A percentile compares a stretch with the other conserved stretches of the same genome.
Conservation (phyloP, 1,284 basidiomycete species). For the Pulchroboletus neoregius region DNA sequence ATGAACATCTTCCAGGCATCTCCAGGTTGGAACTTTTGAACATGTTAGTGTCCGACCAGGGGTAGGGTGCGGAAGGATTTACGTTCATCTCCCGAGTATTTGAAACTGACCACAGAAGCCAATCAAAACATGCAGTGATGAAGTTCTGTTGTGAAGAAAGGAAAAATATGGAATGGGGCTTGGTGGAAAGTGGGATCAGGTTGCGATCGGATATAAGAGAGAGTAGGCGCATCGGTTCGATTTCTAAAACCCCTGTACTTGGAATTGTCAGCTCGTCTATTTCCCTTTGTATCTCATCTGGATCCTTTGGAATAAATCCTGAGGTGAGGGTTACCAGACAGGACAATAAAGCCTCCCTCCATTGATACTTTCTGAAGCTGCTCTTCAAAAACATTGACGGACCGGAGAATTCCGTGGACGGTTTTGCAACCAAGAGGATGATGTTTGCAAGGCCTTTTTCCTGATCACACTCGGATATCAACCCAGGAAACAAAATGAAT, state of each 20-base stretch:
- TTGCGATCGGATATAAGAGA: background rate
- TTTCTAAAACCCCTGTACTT: background rate
- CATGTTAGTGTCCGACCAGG: background rate
- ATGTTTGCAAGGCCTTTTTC: background rate
- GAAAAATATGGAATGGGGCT: constrained; percentile 16
- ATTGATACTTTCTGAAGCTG: constrained; percentile 16
- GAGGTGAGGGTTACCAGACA: background rate
- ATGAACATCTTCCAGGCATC: too few relatives aligned
- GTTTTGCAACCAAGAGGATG: background rate
- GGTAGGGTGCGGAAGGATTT: background rate
- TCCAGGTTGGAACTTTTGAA: background rate
- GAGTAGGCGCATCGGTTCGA: background rate
- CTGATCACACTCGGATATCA: background rate
- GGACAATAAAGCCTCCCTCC: constrained; percentile 5
- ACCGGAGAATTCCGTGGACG: background rate
- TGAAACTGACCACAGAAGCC: background rate
- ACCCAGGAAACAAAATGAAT: background rate
- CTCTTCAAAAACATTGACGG: background rate
- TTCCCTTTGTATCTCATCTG: background rate
- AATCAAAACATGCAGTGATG: constrained; percentile 6
- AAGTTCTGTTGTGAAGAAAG: constrained; percentile 13
- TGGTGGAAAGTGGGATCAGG: constrained; percentile 3
- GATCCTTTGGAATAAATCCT: background rate
- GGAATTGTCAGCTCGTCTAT: background rate
- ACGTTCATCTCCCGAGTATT: background rate